These are phyloP conservation scores for Cladosporium sp. DNA, from an alignment of 2,329 filamentous ascomycete species.

Conservation along the genomic window DNA sequence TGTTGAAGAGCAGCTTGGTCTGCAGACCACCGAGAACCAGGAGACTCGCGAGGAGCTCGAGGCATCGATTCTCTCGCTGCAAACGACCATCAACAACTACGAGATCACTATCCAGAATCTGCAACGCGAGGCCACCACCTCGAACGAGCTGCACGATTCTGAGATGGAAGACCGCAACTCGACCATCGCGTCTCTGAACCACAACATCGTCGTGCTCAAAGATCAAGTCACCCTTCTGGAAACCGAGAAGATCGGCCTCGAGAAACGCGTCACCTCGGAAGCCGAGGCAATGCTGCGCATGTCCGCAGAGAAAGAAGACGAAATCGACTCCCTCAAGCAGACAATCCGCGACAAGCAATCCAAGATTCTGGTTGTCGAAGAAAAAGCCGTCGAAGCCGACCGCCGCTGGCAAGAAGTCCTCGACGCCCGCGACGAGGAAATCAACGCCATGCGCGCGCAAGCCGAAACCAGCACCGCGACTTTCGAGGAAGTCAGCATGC, in stretches of 20 bases:
- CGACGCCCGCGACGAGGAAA: conserved; percentile 34
- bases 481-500: conserved; percentile 19
- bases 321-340: conserved; percentile 28
- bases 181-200: conserved; percentile 30
- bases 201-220: conserved; percentile 19
- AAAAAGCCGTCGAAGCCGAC: conserved; percentile 34
- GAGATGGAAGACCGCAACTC: conserved; percentile 31
- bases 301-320: conserved; percentile 28
- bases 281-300: conserved; percentile 33
- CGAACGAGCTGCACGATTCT: conserved; percentile 25
- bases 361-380: conserved; percentile 29
- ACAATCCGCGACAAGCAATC: conserved; percentile 30
- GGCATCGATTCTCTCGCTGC: conserved; percentile 23
- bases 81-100: conserved; percentile 21
- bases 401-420: conserved; percentile 38
- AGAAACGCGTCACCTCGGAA: conserved; percentile 32
- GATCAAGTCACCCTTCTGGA: conserved; percentile 23
- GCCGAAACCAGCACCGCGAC: conserved; percentile 21
- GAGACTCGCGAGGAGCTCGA: conserved; percentile 24
- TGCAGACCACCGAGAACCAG: conserved; percentile 16
- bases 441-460: conserved; percentile 29
- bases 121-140: conserved; percentile 21
- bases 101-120: conserved; percentile 24
- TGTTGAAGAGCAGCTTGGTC: conserved; percentile 20
- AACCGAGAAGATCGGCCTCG: conserved; percentile 27